Base-by-base conservation (phyloP, 2,329 filamentous ascomycete genomes). In the Biscogniauxia marginata region DNA sequence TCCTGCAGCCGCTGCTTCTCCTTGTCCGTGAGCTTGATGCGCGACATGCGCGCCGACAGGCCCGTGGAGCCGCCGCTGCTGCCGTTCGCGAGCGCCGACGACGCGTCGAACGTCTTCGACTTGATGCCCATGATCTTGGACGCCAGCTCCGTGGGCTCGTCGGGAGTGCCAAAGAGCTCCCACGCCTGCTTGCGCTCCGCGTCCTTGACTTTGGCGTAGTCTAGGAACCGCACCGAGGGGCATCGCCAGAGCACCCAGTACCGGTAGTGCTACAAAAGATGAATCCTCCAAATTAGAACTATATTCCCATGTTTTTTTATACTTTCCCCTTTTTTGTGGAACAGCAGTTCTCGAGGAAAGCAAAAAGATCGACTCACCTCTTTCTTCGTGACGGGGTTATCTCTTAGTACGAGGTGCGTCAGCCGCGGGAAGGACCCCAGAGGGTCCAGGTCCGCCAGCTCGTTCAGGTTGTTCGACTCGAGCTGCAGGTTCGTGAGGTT, bases 341-440 rank as follows among this genome's bases (percentile, higher is more conserved):
- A n/a, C n/a, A n/a, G n/a, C n/a, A n/a, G n/a, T n/a, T n/a, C n/a
- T n/a, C n/a, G n/a, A n/a, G 13, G 25, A 11, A 4, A 6, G 3
- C 13, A 48, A 18, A n/a, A 20, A 39, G 16, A 9, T 8, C 9
- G 49, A 75, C 87, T 65, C 72, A 96, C 93, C 85, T 98, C 93
- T 76, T 93, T 96, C 78, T 89, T 90, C 21, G 90, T 86, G 7
- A 98, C 90, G 0, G 95, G 93, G 72, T 98, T 98, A 59, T 96
- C 93, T 54, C 89, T 72, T 71, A 98, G 72, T 43, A 89, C 86
- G 67, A 99, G 73, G 74, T 96, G 91, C 55, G 88, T 92, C 73
- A 99, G 75, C 56, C 82, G 81, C 55, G 77, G 70, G 67, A 96
- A 88, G 19, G 79, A 79, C 23, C 80, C 82, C 65, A 99, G 76